Evolutionary conservation across 1,139 yeast species (phyloP), one percentile per base, ranked within the genome.

Genomic region (Candida glucosophila): DNA sequence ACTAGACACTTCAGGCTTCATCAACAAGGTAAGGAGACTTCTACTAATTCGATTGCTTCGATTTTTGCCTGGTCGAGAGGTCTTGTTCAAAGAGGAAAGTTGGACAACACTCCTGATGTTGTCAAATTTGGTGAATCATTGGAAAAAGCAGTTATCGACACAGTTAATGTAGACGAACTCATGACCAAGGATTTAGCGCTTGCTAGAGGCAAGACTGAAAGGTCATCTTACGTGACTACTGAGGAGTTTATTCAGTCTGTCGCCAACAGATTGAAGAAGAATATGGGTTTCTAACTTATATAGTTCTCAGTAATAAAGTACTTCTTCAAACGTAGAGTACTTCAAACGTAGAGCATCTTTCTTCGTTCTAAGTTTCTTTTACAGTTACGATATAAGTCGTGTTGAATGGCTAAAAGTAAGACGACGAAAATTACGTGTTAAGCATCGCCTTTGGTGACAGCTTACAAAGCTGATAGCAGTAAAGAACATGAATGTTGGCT

Each of bases 31-130:
- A 81, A 85, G 55, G 95, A 86, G 61, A 88, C 97, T 17, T 85
- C 95, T n/a, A 88, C 97, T 39, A 88, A 88, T 64, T 86, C 96
- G 22, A 88, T 88, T 58, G 97, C 97, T n/a, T 85, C 95, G 15
- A 88, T 88, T 44, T 88, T 78, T 46, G 97, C 97, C 21, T 88
- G 97, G 97, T 72, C 95, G 26, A 77, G 94, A 52, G 97, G 96
- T 44, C 55, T 88, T 32, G 74, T 74, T 40, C 92, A 81, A 66
- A 82, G 97, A 63, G 97, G 96, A 43, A 77, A 72, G 51, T 67
- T 88, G 37, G 97, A 88, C 54, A 57, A 58, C 28, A 85, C 95
- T 23, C 92, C 90, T 17, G 90, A 80, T 16, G 94, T 88, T 24
- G 71, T 77, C 31, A 58, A 72, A 36, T 88, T 88, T 49, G 96